A percentile compares a stretch with the other conserved stretches of the same genome.
phyloP scores from a whole-genome alignment of 768 basidiomycete species.

The Tulasnella sp. region DNA sequence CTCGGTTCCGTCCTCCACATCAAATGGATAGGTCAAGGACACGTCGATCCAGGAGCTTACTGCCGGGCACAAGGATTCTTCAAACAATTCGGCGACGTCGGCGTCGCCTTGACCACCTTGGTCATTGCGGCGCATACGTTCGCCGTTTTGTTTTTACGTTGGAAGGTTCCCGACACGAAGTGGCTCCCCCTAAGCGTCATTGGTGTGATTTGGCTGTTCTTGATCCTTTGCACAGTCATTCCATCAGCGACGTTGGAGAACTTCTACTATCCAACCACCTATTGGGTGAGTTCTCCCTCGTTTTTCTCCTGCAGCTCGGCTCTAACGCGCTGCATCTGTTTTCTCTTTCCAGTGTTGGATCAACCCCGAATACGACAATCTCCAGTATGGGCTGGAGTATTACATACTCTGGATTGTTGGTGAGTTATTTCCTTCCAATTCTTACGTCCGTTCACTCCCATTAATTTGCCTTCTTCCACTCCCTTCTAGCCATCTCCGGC shows the following conservation, averaged over 20 bases:
- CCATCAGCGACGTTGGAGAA: not conserved
- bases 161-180: constrained; percentile 34
- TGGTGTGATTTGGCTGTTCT: constrained; percentile 41
- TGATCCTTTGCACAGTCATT: constrained; percentile 33
- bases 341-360: constrained; percentile 48
- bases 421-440: not conserved
- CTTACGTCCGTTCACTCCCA: too few relatives aligned
- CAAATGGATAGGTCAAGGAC: constrained; percentile 37
- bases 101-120: constrained; percentile 39
- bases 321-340: not conserved
- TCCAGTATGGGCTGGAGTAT: constrained; percentile 49
- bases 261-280: not conserved
- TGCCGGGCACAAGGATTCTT: constrained; percentile 42
- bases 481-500: constrained; percentile 38
- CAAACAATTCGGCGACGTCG: constrained; percentile 43
- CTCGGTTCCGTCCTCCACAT: constrained; percentile 40
- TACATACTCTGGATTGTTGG: constrained; percentile 50
- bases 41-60: constrained; percentile 35
- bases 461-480: not conserved
- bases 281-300: not conserved
- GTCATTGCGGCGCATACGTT: constrained; percentile 45
- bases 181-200: constrained; percentile 38
- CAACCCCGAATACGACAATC: constrained; percentile 34
- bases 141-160: constrained; percentile 39
- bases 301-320: too few relatives aligned